Evolutionary conservation across 2,329 filamentous ascomycete genomes (phyloP).

Genomic region (Talaromyces amestolkiae): DNA sequence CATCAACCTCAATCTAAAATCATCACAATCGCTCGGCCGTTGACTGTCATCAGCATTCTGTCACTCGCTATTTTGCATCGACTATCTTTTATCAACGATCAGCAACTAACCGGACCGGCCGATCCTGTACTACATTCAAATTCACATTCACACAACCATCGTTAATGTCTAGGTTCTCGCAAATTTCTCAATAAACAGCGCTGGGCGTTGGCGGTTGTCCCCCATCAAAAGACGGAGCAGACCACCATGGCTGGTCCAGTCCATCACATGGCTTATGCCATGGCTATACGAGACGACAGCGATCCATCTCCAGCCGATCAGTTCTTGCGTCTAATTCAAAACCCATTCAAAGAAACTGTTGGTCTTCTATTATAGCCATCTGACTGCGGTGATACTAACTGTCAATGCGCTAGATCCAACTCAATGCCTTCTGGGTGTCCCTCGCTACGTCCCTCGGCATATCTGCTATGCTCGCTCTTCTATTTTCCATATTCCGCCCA

Average conservation of each 20-base stretch:
- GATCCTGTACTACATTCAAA: background rate
- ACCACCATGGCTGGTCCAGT: background rate
- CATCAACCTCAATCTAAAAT: background rate
- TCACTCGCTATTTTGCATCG: constrained; percentile 1
- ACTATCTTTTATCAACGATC: background rate
- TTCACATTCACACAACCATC: background rate
- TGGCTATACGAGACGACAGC: constrained; percentile 5
- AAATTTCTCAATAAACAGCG: background rate
- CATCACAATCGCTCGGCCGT: background rate
- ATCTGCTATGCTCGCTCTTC: constrained; percentile 68
- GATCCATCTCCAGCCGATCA: constrained; percentile 31
- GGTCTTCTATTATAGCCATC: constrained; percentile 38
- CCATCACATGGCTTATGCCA: background rate
- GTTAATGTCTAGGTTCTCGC: constrained; percentile 1
- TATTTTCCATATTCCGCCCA: constrained; percentile 86
- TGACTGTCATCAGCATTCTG: background rate
- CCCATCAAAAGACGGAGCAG: background rate
- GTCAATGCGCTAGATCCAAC: constrained; percentile 46
- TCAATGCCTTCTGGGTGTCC: constrained; percentile 71
- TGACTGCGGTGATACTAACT: constrained; percentile 38
- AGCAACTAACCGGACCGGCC: background rate
- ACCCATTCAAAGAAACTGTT: constrained; percentile 47
- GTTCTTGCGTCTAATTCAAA: constrained; percentile 44
- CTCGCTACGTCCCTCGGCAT: constrained; percentile 76
- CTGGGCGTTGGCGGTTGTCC: constrained; percentile 8